Base-by-base conservation (phyloP, 768 basidiomycete genomes). In the Kwoniella sp. region DNA sequence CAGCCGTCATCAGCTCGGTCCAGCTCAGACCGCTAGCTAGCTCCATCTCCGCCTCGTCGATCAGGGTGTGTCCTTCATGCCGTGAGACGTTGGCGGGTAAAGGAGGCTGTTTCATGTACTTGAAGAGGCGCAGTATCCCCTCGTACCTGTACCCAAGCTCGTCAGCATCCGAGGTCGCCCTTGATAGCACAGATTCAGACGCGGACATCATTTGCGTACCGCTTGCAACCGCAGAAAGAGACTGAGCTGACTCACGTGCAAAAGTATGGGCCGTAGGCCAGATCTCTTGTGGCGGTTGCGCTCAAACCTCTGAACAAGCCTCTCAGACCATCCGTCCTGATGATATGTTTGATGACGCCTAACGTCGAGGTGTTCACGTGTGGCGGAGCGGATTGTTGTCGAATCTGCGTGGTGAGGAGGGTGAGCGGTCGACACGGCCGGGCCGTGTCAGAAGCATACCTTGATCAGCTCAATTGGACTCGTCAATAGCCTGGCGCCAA, bases 381-480 rank as follows among this genome's bases (percentile, higher is more conserved):
- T 3, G 65, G 55, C 2, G 70, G 63, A 9, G 70, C 64, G 22
- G 73, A 72, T 57, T 75, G 74, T 58, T 74, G 69, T 8, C 69
- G 60, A 27, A 74, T 72, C 81, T 81, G 31, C 20, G 10, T 15
- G n/a, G n/a, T n/a, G n/a, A n/a, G n/a, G n/a, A n/a, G n/a, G n/a
- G n/a, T n/a, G n/a, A n/a, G n/a, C n/a, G n/a, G n/a, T n/a, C n/a
- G n/a, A n/a, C n/a, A n/a, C n/a, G n/a, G n/a, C n/a, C n/a, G n/a
- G n/a, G n/a, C n/a, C n/a, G n/a, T n/a, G n/a, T n/a, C n/a, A n/a
- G n/a, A n/a, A n/a, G n/a, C n/a, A 80, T 69, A 91, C 88, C 78
- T 93, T 93, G 76, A 93, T 79, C 1, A 91, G 80, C 59, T 93
- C 91, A 7, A 84, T 87, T 0, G 90, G 89, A 1, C 86, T 84